Base-by-base conservation (phyloP, 2,329 filamentous ascomycete species). In the Cordyceps cicadae region DNA sequence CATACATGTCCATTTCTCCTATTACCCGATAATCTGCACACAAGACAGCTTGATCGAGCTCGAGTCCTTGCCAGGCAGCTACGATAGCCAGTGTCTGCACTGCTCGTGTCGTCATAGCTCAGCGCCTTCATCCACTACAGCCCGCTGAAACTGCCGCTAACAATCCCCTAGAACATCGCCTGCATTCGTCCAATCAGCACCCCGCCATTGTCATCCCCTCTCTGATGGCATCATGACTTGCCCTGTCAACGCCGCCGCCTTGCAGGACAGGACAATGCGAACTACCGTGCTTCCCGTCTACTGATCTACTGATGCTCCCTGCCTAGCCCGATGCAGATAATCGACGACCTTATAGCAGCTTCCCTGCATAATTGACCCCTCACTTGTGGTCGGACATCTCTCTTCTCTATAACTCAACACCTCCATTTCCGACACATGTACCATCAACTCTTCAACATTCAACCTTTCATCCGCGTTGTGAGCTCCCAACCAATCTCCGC, bases 141-240 rank as follows among this genome's bases (percentile, higher is more conserved):
- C 12, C 34, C 11, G 34, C 6, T 37, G 12, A 8, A 37, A 29
- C 48, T 50, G 48, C 26, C 24, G n/a, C 15, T n/a, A 17, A 26
- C 48, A 50, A 17, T n/a, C 17, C 17, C 37, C 39, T 7, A 43
- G 17, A 43, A 43, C 1, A 43, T 43, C 39, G 17, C 39, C 39
- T 6, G 39, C 14, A 41, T 17, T 41, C 37, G 37, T 53, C 57
- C 57, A 60, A 60, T 60, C n/a, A 60, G 26, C 37, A 17, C 37
- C 32, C 48, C 57, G 19, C 39, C 29, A 60, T 24, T 53, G 50
- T 54, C 39, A 60, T 53, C 34, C 50, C 57, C 48, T 59, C 57
- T 24, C 54, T 49, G 54, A 56, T 34, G 19, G 54, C 54, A 57
- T 57, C 54, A 57, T 57, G 54, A 60, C 51, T 24, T 24, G 24